phyloP scores from a whole-genome alignment of 2,329 filamentous ascomycete genomes.

The Epichloe coenophiala region DNA sequence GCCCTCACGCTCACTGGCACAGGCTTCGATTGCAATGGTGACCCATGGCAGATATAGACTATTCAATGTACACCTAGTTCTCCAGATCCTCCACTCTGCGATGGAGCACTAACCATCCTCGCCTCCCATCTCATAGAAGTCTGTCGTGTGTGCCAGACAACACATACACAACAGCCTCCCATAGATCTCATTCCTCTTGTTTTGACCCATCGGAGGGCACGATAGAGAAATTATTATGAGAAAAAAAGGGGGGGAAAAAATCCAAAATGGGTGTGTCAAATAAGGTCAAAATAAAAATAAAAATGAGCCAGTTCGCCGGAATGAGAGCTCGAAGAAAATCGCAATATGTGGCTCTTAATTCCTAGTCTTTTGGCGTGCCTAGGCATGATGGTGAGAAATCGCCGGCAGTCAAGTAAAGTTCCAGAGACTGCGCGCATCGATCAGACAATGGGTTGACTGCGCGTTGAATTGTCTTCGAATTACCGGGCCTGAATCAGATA shows the following conservation, averaged over 20 bases:
- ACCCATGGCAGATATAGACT: background rate
- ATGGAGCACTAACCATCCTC: background rate
- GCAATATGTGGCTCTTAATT: background rate
- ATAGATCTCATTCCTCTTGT: background rate
- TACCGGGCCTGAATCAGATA: background rate
- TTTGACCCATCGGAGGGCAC: background rate
- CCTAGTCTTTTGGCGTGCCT: background rate
- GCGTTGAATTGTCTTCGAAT: background rate
- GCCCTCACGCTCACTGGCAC: background rate
- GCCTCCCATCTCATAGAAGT: background rate
- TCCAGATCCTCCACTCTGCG: background rate
- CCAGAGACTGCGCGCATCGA: too few species aligned
- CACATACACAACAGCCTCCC: constrained; percentile 4
- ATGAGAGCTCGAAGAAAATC: constrained; percentile 4
- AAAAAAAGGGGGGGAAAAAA: background rate
- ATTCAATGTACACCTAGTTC: background rate
- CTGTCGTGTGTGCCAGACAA: constrained; percentile 5
- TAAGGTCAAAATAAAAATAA: background rate
- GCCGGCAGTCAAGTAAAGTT: background rate
- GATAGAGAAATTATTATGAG: constrained; percentile 1
- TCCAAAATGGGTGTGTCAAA: background rate
- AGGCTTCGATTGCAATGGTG: background rate
- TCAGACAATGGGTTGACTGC: too few species aligned
- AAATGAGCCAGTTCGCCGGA: constrained; percentile 1
- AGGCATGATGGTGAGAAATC: background rate